A percentile compares a stretch with the other conserved stretches of the same genome.
phyloP scores from a whole-genome alignment of 257 asterid species.

The Solanum sejunctum region DNA sequence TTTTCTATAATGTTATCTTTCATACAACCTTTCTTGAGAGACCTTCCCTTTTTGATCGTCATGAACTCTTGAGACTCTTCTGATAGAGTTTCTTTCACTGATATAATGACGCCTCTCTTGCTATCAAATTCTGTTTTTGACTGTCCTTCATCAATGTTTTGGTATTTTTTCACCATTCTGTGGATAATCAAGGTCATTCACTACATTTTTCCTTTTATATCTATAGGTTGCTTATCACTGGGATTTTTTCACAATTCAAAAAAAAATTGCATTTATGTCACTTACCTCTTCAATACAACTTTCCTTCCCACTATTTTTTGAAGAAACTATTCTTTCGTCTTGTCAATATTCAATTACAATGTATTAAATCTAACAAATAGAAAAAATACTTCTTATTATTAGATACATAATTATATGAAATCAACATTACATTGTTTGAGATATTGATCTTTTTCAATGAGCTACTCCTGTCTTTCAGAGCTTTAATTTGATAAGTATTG shows the following conservation, averaged over 20 bases:
- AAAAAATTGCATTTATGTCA: constrained; percentile 12
- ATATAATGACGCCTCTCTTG: not conserved
- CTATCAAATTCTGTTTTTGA: not conserved
- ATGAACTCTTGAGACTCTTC: not conserved
- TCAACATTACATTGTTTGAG: constrained; percentile 5
- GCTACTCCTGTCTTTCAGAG: not conserved
- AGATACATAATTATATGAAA: not conserved
- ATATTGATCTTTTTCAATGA: constrained; percentile 24
- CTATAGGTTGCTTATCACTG: constrained; percentile 16
- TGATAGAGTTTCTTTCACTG: not conserved
- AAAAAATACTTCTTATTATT: not conserved
- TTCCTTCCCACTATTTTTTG: constrained; percentile 48
- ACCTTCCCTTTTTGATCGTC: not conserved
- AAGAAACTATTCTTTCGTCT: constrained; percentile 13
- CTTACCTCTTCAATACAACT: constrained; percentile 30
- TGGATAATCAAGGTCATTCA: not conserved
- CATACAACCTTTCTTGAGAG: not conserved
- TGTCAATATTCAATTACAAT: constrained; percentile 15
- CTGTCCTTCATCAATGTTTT: constrained; percentile 14
- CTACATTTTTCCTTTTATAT: constrained; percentile 12
- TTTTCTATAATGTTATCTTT: not conserved
- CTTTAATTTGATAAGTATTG: not conserved
- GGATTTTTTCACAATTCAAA: not conserved
- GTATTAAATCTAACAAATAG: constrained; percentile 1
- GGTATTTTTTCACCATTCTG: constrained; percentile 4